Base-by-base conservation (phyloP, 2,329 filamentous ascomycete species). In the Stromatinia cepivora region DNA sequence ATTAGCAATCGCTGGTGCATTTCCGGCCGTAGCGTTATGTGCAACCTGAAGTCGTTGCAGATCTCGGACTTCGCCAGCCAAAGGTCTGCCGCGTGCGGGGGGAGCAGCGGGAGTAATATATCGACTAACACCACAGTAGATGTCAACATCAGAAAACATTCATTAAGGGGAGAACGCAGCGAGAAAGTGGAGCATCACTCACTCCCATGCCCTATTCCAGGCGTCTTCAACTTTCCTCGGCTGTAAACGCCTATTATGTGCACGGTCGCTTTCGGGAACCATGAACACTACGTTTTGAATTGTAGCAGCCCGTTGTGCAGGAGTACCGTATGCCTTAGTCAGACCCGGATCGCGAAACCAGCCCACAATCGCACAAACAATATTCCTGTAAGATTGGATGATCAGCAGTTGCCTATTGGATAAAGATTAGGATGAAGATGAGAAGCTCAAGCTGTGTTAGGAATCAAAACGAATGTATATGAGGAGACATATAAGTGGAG, bases 1-100 rank as follows among this genome's bases (percentile, higher is more conserved):
- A 61, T 28, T 42, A 34, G 13, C n/a, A 7, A 4, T 1, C 34
- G 25, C 17, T 46, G 58, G 20, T 22, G 0, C 11, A 45, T 10
- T 20, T 31, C 13, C 4, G 1, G 0, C 2, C 1, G 10, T 31
- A 1, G 5, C 6, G 5, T 4, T 1, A 22, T 46, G 25, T 13
- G 2, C 9, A 61, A 5, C 9, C 17, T 61, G 57, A 20, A 15
- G 15, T 2, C 2, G 0, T 28, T 11, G 39, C 25, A 15, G 3
- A 8, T 8, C 17, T 3, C 4, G 11, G 25, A 15, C 25, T 10
- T 46, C 4, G 1, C 9, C 17, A 20, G 2, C 4, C 9, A 11
- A 13, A 45, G 22, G 7, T 50, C 48, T 50, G 48, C 15, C 22
- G 48, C 9, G 1, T 20, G 2, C 15, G 8, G 54, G 54, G n/a